These are phyloP conservation scores for Saprolegnia diclina DNA, from an alignment of 352 stramenopile species.

Conservation along the genomic window DNA sequence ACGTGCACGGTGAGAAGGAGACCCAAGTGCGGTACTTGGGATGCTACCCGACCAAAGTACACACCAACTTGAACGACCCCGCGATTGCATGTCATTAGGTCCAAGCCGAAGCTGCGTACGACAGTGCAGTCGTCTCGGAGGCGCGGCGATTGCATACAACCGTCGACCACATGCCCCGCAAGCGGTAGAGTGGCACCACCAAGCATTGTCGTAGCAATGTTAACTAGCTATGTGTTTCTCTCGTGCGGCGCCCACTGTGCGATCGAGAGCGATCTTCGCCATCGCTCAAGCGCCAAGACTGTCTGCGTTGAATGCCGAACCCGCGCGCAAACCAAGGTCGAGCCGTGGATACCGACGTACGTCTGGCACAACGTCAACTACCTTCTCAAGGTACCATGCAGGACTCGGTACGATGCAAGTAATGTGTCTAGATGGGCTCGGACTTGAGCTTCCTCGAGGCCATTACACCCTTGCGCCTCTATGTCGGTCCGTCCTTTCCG, in stretches of 20 bases:
- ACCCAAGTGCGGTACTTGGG: slow-evolving; percentile 62
- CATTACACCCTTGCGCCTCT: slow-evolving; percentile 42
- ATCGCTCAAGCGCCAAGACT: background rate
- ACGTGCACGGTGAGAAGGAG: slow-evolving; percentile 48
- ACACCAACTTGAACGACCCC: too few species aligned
- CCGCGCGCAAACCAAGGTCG: background rate
- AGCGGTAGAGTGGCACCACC: too few species aligned
- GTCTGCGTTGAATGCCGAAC: slow-evolving; percentile 48
- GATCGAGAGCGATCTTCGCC: slow-evolving; percentile 57
- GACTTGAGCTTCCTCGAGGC: slow-evolving; percentile 70
- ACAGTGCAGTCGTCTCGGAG: slow-evolving; percentile 52
- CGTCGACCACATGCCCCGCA: slow-evolving; percentile 41
- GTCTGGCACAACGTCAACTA: slow-evolving; percentile 43
- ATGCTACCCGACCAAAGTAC: slow-evolving; percentile 51
- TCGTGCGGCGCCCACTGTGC: slow-evolving; percentile 78
- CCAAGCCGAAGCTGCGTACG: slow-evolving; percentile 65
- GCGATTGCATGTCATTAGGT: slow-evolving; percentile 19
- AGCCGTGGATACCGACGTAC: slow-evolving; percentile 21
- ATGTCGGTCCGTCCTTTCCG: slow-evolving; percentile 43
- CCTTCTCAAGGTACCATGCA: slow-evolving; percentile 55
- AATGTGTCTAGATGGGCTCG: slow-evolving; percentile 34
- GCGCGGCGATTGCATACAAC: slow-evolving; percentile 64
- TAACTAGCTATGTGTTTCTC: slow-evolving; percentile 41
- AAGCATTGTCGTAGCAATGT: too few species aligned
- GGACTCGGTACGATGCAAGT: background rate